Evolutionary conservation across 495 filamentous ascomycete genomes (phyloP).

Genomic region (Penicillium arizonense): DNA sequence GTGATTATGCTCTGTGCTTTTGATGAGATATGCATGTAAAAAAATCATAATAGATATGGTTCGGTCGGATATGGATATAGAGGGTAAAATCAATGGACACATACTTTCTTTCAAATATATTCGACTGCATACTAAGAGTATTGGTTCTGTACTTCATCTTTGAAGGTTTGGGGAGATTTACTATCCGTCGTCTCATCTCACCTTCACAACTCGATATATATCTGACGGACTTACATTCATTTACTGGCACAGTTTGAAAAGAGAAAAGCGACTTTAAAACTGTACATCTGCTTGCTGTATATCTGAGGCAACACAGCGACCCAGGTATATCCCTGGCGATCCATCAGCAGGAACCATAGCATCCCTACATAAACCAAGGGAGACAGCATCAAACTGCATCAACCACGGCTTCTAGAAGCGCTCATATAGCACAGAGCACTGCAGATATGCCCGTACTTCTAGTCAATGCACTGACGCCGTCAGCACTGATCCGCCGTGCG

Average conservation of each 20-base stretch:
- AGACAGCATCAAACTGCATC: constrained; percentile 6
- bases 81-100: background rate
- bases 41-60: constrained; percentile 7
- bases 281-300: too few species aligned
- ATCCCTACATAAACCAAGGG: constrained; percentile 8
- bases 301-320: too few species aligned
- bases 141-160: too few species aligned
- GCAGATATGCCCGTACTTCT: constrained; percentile 3
- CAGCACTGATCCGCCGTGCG: constrained; percentile 24
- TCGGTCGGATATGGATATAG: constrained; percentile 5
- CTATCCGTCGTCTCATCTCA: too few species aligned
- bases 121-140: too few species aligned
- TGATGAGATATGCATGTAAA: constrained; percentile 12
- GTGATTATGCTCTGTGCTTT: constrained; percentile 1
- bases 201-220: background rate
- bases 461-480: constrained; percentile 6
- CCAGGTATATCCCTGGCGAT: background rate
- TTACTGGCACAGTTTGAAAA: background rate
- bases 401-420: constrained; percentile 10
- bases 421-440: constrained; percentile 11
- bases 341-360: constrained; percentile 7
- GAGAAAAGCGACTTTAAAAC: too few species aligned
- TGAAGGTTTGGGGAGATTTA: too few species aligned
- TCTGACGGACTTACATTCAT: background rate
- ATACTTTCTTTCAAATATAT: background rate